phyloP scores from a whole-genome alignment of 1,284 basidiomycete genomes.

The Puccinia brachypodii region DNA sequence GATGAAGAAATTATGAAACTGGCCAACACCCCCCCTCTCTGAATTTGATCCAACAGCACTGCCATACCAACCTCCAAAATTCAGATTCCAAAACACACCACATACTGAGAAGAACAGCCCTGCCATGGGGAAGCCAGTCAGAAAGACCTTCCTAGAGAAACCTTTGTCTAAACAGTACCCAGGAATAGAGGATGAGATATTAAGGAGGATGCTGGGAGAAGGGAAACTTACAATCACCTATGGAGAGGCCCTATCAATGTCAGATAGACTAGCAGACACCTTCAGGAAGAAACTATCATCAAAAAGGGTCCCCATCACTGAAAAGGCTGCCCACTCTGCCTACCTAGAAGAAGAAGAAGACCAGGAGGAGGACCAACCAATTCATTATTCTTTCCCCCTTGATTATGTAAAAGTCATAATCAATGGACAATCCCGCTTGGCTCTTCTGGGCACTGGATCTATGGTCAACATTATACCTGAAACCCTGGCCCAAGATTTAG shows the following conservation, averaged over 20 bases:
- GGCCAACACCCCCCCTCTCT: too few species aligned
- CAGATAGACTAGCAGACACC: neutral
- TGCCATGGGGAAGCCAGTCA: neutral
- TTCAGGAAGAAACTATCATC: neutral
- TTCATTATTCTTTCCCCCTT: slow-evolving; percentile 11
- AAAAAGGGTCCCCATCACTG: neutral
- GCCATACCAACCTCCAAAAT: neutral
- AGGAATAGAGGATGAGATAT: neutral
- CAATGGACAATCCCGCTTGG: neutral
- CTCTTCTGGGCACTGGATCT: slow-evolving; percentile 11
- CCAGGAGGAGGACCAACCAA: neutral
- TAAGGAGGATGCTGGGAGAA: neutral
- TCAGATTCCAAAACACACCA: neutral
- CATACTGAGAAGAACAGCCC: neutral
- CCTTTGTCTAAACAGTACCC: neutral
- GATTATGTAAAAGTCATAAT: neutral
- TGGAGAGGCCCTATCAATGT: neutral
- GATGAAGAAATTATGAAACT: slow-evolving; percentile 10
- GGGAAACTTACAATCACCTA: neutral
- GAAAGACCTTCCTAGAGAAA: neutral
- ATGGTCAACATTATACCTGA: neutral
- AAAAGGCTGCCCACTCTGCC: too few species aligned
- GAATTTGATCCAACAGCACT: neutral
- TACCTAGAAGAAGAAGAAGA: neutral
- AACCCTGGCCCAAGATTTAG: neutral